These are phyloP conservation scores for Diaporthe citri DNA, from an alignment of 2,329 filamentous ascomycete species.

Conservation along the genomic window DNA sequence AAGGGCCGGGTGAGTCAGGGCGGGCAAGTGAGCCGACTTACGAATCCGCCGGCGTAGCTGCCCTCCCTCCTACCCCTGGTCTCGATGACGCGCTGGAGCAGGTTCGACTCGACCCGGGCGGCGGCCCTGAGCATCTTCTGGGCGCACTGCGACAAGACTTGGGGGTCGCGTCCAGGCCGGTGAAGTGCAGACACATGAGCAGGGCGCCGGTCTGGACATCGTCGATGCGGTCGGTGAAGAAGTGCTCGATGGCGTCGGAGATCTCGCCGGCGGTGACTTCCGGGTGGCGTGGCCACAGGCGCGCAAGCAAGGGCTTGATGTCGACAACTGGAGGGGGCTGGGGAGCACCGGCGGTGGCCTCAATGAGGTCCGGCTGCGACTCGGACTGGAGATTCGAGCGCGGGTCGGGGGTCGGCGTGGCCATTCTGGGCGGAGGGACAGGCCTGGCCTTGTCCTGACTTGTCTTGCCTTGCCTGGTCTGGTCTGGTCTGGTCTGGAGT, in stretches of 20 bases:
- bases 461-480: not conserved
- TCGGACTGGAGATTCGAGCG: constrained; percentile 11
- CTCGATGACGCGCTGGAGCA: constrained; percentile 72
- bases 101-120: constrained; percentile 74
- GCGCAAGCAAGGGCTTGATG: constrained; percentile 80
- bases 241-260: constrained; percentile 87
- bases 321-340: constrained; percentile 54
- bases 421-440: constrained; percentile 3
- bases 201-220: constrained; percentile 89
- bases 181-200: constrained; percentile 92
- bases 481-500: not conserved
- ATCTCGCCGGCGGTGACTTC: constrained; percentile 83
- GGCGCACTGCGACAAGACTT: constrained; percentile 89
- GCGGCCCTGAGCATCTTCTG: constrained; percentile 86
- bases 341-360: constrained; percentile 23
- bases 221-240: constrained; percentile 92
- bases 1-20: constrained; percentile 1
- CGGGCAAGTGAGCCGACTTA: constrained; percentile 58
- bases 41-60: constrained; percentile 84
- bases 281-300: constrained; percentile 73
- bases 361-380: constrained; percentile 38
- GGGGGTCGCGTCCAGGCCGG: constrained; percentile 85
- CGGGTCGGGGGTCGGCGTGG: constrained; percentile 8
- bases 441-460: not conserved
- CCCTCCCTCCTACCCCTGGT: constrained; percentile 75